Base-by-base conservation (phyloP, 2,329 filamentous ascomycete genomes). In the Chaetomium sp. region DNA sequence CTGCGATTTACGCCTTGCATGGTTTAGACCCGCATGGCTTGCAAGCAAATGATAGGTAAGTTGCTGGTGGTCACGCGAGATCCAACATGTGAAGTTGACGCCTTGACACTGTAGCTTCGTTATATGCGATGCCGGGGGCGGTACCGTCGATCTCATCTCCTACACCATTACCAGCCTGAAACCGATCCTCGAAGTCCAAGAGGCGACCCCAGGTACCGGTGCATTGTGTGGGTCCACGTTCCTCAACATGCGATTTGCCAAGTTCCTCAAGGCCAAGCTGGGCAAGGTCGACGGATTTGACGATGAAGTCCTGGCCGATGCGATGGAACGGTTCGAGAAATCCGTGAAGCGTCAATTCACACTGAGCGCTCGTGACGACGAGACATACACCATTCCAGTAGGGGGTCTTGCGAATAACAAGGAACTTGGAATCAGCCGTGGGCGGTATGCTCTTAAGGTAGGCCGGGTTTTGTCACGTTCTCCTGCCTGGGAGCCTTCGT, bases 121-220 rank as follows among this genome's bases (percentile, higher is more conserved):
- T 11, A 72, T 81, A 2, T 78, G 78, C 41, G 79, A 81, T 60
- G 78, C 78, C 19, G 78, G 78, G 9, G 79, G 79, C 37, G 79
- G 78, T 32, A 79, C 77, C 1, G 77, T 78, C 1, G 79, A 81
- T 63, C 67, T 81, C 19, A 79, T 81, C 55, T 77, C 75, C 6
- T 81, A 81, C 59, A 73, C 75, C 54, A 72, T 81, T 41, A 72
- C 67, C 2, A 66, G 68, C 8, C 62, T 76, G 3, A 67, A 72
- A 50, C 77, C 76, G 2, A 69, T 70, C 12, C 66, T 79, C 6
- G 70, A 75, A 56, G 68, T 80, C n/a, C 69, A 71, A 54, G 78
- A 80, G 64, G 74, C 76, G 11, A 74, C 74, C 3, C 71, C 73
- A 36, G 77, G 77, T 1, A 76, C 74, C 8, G 78, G 78, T 11